Base-by-base conservation (phyloP, 495 filamentous ascomycete genomes). In the Penicillium egyptiacum region DNA sequence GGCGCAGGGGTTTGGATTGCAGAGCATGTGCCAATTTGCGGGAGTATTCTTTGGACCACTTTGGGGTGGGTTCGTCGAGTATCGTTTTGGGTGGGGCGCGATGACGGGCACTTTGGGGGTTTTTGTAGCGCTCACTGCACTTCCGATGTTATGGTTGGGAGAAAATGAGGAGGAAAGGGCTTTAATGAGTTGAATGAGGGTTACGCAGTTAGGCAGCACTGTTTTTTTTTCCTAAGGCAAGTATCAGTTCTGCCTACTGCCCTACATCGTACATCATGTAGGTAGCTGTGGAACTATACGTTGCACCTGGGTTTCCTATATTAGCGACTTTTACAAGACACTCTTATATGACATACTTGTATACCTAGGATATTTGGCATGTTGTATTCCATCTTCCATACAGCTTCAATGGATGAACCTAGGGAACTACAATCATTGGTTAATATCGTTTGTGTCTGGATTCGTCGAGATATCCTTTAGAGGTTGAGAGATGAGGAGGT, bases 1-100 rank as follows among this genome's bases (percentile, higher is more conserved):
- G 22, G 85, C 83, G 0, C 78, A 83, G 30, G 84, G 78, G 2
- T 87, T 86, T 42, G 85, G 82, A 35, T 9, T 75, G 3, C 85
- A 82, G 57, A 82, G 81, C 20, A 80, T 79, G 61, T 76, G 80
- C 77, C 86, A 45, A 73, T 75, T 75, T 44, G 56, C 82, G 0
- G 86, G 85, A 1, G 77, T 86, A n/a, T 77, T 83, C 4, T 68
- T 87, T 25, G 86, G 87, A 4, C 83, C 87, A 53, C 68, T 87
- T 20, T 84, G 79, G 77, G 83, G 81, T 11, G 87, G 85, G 0
- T 83, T 86, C 40, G 69, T 89, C 26, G 74, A 81, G 51, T 77
- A 79, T 33, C 67, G 73, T 4, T 80, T 79, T 45, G 86, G 85
- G 22, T 91, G 88, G 87, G 74, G 74, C 4, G 77, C 75, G 0